Percentiles rank a stretch among this genome's conserved stretches.
These are phyloP conservation scores for Ploettnerulaceae sp. DNA, from an alignment of 2,329 filamentous ascomycete species.

Conservation along the genomic window DNA sequence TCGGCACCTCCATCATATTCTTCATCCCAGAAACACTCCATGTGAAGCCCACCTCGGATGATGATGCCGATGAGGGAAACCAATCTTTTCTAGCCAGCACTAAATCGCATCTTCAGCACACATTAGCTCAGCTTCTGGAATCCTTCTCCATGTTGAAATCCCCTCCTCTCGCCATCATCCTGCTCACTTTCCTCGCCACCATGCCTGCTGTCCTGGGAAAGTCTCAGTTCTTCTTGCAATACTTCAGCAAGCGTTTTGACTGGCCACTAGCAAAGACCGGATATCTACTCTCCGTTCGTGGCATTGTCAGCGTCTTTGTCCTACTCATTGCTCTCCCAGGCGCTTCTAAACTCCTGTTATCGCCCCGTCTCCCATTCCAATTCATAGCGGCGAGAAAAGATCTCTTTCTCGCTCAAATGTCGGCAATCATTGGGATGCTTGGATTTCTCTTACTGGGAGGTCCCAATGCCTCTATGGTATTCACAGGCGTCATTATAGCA, in stretches of 20 bases:
- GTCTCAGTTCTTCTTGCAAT: conserved; percentile 8
- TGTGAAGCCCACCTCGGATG: not conserved
- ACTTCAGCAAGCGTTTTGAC: conserved; percentile 10
- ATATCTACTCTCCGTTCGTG: conserved; percentile 4
- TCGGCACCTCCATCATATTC: not conserved
- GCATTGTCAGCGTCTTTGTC: conserved; percentile 1
- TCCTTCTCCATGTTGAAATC: conserved; percentile 6
- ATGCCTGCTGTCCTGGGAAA: conserved; percentile 1
- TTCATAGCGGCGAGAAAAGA: conserved; percentile 2
- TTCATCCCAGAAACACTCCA: conserved; percentile 7
- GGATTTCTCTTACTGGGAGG: not conserved
- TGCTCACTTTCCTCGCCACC: conserved; percentile 1
- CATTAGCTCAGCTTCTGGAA: not conserved
- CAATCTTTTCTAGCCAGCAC: not conserved
- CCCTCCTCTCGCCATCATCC: conserved; percentile 2
- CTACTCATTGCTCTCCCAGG: conserved; percentile 4
- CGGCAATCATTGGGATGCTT: not conserved
- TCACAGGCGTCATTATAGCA: conserved; percentile 1
- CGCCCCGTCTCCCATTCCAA: not conserved
- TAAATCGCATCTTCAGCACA: conserved; percentile 1
- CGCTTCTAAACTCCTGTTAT: conserved; percentile 2
- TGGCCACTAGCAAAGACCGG: conserved; percentile 6
- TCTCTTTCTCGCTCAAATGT: conserved; percentile 2
- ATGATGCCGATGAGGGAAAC: not conserved
- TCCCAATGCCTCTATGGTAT: not conserved